These are phyloP conservation scores for Silene uniflora DNA, from an alignment of 148 eudicot species.

Conservation along the genomic window DNA sequence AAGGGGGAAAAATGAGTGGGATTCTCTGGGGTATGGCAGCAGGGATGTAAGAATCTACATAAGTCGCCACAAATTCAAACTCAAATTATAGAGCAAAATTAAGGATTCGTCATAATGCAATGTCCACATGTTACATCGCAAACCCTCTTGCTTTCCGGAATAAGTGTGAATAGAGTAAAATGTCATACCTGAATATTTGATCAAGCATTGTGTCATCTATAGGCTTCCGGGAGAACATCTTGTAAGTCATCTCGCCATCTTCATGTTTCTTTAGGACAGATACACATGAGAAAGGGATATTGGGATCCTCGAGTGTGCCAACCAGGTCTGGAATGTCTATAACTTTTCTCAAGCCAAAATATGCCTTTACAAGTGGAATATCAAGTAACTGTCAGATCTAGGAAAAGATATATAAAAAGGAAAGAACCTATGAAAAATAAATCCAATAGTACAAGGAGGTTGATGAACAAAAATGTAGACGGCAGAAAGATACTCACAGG, in stretches of 20 bases:
- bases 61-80: background rate
- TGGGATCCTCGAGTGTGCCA: slow-evolving; percentile 68
- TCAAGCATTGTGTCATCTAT: slow-evolving; percentile 70
- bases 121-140: background rate
- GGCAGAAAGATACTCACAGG: slow-evolving; percentile 53
- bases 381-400: background rate
- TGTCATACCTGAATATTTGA: slow-evolving; percentile 63
- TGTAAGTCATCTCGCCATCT: slow-evolving; percentile 59
- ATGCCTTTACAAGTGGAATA: slow-evolving; percentile 44
- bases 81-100: background rate
- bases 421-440: background rate
- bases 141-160: background rate
- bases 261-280: slow-evolving; percentile 65
- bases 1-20: too few relatives aligned
- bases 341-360: slow-evolving; percentile 56
- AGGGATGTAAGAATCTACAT: background rate
- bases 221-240: slow-evolving; percentile 79
- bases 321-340: slow-evolving; percentile 68
- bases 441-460: background rate
- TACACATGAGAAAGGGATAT: slow-evolving; percentile 76
- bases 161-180: slow-evolving; percentile 5
- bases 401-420: background rate
- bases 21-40: too few relatives aligned
- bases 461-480: background rate
- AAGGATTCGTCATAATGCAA: background rate